Base-by-base conservation (phyloP, 2,329 filamentous ascomycete genomes). In the Botrytis elliptica region DNA sequence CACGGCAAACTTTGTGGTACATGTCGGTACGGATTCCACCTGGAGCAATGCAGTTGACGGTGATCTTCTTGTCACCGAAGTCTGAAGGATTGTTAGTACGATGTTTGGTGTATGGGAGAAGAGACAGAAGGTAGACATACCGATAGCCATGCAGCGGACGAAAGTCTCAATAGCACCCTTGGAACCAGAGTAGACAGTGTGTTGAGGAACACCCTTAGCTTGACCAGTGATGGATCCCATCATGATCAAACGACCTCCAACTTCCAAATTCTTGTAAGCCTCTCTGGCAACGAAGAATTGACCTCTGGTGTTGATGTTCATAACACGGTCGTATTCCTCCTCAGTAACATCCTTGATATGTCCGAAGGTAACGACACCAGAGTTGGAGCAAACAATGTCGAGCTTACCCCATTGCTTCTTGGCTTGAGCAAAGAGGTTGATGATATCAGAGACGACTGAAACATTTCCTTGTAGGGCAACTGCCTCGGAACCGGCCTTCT, bases 141-240 rank as follows among this genome's bases (percentile, higher is more conserved):
- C 88, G 65, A 90, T 90, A 8, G 92, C 90, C 83, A 94, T 92
- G 78, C 88, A 90, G 81, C 92, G 91, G 77, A 92, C 91, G 82
- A 94, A 93, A 18, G 91, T 91, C 83, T 93, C 92, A 75, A 94
- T 90, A 55, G 92, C 89, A 78, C 91, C 92, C 86, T 94, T 94
- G 82, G 86, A 89, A 22, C 89, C 91, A 36, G 91, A 92, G 85
- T 94, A 94, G 66, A 94, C 86, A 22, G 90, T 86, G 81, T 94
- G 92, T 80, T 90, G 88, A 75, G 90, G 90, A 29, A 94, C 90
- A 67, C 88, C 90, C 81, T 89, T 87, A 73, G 83, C 91, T 84
- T 91, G 82, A 81, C 91, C 83, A 0, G 91, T 91, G 82, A 93
- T 93, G 88, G 91, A 59, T 44, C 87, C 89, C 89, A 92, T 94